Conservation (phyloP, 2,329 filamentous ascomycete genomes). For the Tetracladium maxilliforme region DNA sequence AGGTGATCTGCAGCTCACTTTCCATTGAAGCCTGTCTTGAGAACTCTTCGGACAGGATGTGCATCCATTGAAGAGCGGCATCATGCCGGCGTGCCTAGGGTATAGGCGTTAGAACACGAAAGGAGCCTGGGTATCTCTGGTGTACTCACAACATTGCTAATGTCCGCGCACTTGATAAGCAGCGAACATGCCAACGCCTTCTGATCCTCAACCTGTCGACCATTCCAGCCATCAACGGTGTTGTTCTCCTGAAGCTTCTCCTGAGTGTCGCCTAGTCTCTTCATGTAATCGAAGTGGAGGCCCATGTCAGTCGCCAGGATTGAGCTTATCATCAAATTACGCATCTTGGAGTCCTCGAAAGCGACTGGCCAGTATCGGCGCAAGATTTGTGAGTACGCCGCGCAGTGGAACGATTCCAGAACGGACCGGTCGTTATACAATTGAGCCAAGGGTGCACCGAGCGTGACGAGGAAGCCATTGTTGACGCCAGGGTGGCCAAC, state of each 20-base stretch:
- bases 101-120: conserved; percentile 10
- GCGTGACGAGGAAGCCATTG: conserved; percentile 84
- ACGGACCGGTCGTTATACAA: conserved; percentile 96
- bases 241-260: conserved; percentile 57
- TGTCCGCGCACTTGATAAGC: conserved; percentile 95
- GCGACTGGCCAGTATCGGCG: conserved; percentile 80
- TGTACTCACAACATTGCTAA: conserved; percentile 82
- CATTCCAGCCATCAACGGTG: conserved; percentile 59
- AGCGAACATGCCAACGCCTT: conserved; percentile 75
- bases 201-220: conserved; percentile 60
- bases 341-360: conserved; percentile 66
- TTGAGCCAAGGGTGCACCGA: conserved; percentile 86
- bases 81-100: conserved; percentile 68
- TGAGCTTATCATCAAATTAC: conserved; percentile 89
- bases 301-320: conserved; percentile 97
- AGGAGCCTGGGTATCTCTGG: neutral
- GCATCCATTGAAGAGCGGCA: conserved; percentile 77
- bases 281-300: conserved; percentile 93
- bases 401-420: conserved; percentile 92
- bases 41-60: conserved; percentile 90
- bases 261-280: conserved; percentile 67
- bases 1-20: conserved; percentile 69
- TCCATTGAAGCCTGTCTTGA: conserved; percentile 90
- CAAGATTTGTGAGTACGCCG: conserved; percentile 90
- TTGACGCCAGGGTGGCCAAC: conserved; percentile 97